These are phyloP conservation scores for Termitomyces sp. DNA, from an alignment of 768 basidiomycete genomes.

Conservation along the genomic window DNA sequence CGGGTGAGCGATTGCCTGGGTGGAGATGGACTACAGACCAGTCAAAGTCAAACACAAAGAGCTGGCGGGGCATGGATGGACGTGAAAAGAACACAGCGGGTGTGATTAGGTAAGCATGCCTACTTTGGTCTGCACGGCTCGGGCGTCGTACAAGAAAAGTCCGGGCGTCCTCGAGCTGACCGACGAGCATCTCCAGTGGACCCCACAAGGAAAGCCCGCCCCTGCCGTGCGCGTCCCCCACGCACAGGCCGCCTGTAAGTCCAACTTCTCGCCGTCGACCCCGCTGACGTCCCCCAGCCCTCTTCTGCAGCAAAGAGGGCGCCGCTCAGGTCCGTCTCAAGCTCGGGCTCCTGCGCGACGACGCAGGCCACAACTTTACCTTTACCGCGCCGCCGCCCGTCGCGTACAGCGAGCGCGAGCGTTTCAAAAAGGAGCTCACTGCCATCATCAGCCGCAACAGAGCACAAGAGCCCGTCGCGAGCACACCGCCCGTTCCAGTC, in stretches of 20 bases:
- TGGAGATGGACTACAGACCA: constrained; percentile 51
- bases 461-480: constrained; percentile 30
- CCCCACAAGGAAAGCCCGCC: constrained; percentile 64
- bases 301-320: constrained; percentile 86
- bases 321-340: constrained; percentile 79
- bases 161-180: constrained; percentile 76
- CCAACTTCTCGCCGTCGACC: constrained; percentile 15
- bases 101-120: constrained; percentile 49
- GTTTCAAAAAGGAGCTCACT: constrained; percentile 79
- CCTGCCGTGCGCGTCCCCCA: constrained; percentile 65
- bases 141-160: constrained; percentile 83
- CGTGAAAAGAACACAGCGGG: neutral
- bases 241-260: constrained; percentile 62
- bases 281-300: constrained; percentile 41
- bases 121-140: constrained; percentile 67
- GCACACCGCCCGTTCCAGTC: constrained; percentile 14
- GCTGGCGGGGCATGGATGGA: constrained; percentile 48
- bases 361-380: constrained; percentile 79
- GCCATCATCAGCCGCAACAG: constrained; percentile 76
- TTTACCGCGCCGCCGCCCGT: constrained; percentile 66
- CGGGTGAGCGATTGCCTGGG: constrained; percentile 4
- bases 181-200: constrained; percentile 74
- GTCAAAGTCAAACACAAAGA: constrained; percentile 96
- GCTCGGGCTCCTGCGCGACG: constrained; percentile 65
- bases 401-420: constrained; percentile 73